Percentiles rank a stretch among this genome's conserved stretches.
Conservation (phyloP, 1,284 basidiomycete species). For the Sphagnurus paluster region DNA sequence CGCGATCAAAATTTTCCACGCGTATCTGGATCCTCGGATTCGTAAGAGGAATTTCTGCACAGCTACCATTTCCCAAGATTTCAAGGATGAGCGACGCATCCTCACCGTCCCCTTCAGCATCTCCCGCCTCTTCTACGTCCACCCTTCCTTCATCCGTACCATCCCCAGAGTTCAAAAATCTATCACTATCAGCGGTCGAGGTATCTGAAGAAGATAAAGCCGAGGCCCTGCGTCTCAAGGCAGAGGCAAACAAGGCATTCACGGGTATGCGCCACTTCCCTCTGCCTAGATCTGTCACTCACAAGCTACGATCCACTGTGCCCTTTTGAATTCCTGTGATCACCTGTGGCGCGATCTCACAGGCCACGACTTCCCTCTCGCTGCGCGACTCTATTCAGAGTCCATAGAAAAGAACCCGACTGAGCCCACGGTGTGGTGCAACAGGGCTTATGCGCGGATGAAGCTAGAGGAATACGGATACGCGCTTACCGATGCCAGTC, state of each 20-base stretch:
- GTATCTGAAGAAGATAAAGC: conserved; percentile 71
- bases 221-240: conserved; percentile 73
- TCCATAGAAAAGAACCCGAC: conserved; percentile 80
- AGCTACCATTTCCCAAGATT: background rate
- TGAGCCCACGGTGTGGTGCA: conserved; percentile 79
- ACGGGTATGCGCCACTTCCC: conserved; percentile 46
- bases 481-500: conserved; percentile 76
- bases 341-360: conserved; percentile 11
- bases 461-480: conserved; percentile 84
- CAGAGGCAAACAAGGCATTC: conserved; percentile 87
- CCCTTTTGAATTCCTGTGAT: background rate
- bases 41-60: background rate
- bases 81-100: conserved; percentile 47
- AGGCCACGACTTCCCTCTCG: conserved; percentile 51
- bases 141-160: conserved; percentile 54
- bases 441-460: conserved; percentile 77
- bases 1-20: too few species aligned
- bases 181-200: conserved; percentile 42
- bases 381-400: conserved; percentile 67
- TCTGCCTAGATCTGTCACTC: background rate
- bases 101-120: conserved; percentile 35
- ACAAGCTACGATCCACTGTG: background rate
- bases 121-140: conserved; percentile 43
- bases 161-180: conserved; percentile 55
- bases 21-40: too few species aligned